These are phyloP conservation scores for Cryptococcus jaspeensis DNA, from an alignment of 1,284 basidiomycete genomes.

Conservation along the genomic window DNA sequence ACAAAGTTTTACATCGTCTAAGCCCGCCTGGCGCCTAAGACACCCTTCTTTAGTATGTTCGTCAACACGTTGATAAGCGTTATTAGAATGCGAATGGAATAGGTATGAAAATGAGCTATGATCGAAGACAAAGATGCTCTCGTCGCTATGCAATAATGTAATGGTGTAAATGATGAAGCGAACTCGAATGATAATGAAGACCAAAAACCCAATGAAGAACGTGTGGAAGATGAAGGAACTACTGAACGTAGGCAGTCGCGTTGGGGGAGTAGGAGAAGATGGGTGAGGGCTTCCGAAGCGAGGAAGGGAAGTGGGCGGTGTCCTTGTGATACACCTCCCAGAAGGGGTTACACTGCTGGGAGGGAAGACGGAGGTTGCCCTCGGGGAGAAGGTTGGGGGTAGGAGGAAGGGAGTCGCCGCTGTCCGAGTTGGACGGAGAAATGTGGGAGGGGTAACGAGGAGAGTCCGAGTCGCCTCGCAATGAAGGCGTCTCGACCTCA, in stretches of 20 bases:
- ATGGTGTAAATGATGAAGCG: not conserved
- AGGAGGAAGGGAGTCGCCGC: conserved; percentile 36
- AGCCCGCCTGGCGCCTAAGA: too few species aligned
- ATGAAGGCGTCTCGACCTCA: conserved; percentile 40
- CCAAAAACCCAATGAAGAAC: not conserved
- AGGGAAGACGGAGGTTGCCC: conserved; percentile 6
- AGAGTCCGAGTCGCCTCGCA: conserved; percentile 41
- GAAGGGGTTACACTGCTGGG: not conserved
- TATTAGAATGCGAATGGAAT: too few species aligned
- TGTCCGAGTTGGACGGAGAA: conserved; percentile 23
- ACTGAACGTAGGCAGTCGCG: not conserved
- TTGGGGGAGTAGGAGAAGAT: not conserved
- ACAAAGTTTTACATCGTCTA: too few species aligned
- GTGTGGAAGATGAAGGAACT: not conserved
- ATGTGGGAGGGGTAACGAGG: conserved; percentile 30
- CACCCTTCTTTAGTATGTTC: too few species aligned
- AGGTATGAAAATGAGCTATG: too few species aligned
- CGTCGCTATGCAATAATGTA: too few species aligned
- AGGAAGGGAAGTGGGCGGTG: not conserved
- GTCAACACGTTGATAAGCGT: too few species aligned
- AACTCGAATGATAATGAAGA: not conserved
- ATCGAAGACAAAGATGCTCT: too few species aligned
- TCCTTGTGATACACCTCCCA: conserved; percentile 12
- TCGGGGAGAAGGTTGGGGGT: conserved; percentile 29
- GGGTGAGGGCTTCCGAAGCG: not conserved